A percentile compares a stretch with the other conserved stretches of the same genome.
Evolutionary conservation across 2,329 filamentous ascomycete species (phyloP).

Genomic region (Sclerotinia nivalis): DNA sequence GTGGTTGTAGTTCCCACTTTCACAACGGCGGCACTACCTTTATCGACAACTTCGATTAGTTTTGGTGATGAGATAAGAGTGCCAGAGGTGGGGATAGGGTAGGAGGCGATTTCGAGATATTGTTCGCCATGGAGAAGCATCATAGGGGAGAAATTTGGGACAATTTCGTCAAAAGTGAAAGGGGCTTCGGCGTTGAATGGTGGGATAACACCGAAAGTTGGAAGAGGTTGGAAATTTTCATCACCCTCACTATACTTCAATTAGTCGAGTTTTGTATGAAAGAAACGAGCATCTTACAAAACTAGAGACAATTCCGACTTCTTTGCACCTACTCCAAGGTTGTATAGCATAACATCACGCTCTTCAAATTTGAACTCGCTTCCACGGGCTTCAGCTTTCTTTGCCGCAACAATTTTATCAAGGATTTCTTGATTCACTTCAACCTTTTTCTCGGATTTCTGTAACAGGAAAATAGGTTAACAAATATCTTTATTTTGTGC

Average conservation of each 20-base stretch:
- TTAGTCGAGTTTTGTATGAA: not conserved
- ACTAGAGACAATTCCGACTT: conserved; percentile 83
- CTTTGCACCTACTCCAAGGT: conserved; percentile 90
- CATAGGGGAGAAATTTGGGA: conserved; percentile 97
- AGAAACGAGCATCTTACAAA: conserved; percentile 53
- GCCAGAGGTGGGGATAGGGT: conserved; percentile 83
- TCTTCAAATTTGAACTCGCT: conserved; percentile 83
- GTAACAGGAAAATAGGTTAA: conserved; percentile 33
- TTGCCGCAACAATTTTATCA: conserved; percentile 72
- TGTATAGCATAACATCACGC: conserved; percentile 90
- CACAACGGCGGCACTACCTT: conserved; percentile 84
- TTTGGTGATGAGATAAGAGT: conserved; percentile 73
- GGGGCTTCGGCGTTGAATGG: conserved; percentile 81
- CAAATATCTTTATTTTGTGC: conserved; percentile 34
- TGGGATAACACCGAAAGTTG: conserved; percentile 96
- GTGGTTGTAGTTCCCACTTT: conserved; percentile 79
- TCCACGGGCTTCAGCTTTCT: conserved; percentile 68
- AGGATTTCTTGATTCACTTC: conserved; percentile 64
- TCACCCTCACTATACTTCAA: conserved; percentile 63
- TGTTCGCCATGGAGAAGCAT: conserved; percentile 99
- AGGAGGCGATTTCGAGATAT: conserved; percentile 91
- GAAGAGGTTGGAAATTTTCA: conserved; percentile 90
- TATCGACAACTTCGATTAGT: conserved; percentile 94
- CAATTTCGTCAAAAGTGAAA: conserved; percentile 77
- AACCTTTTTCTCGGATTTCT: conserved; percentile 40